Evolutionary conservation across 306 rosid species (phyloP).

Genomic region (Abrus precatorius): DNA sequence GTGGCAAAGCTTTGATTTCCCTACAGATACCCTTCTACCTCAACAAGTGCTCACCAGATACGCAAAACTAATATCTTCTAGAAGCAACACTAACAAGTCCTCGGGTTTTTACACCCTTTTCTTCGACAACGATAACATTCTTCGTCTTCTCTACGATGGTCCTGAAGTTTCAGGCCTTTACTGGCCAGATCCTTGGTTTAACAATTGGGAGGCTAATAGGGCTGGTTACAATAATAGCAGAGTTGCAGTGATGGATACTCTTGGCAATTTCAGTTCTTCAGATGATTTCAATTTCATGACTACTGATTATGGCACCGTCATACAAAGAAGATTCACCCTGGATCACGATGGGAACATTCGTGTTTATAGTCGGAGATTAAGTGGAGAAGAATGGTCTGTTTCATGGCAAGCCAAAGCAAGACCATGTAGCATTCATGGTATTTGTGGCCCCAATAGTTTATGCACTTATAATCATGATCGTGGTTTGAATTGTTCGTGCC

Average conservation of each 20-base stretch:
- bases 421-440: slow-evolving; percentile 64
- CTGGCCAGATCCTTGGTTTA: slow-evolving; percentile 65
- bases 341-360: slow-evolving; percentile 67
- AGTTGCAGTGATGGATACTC: slow-evolving; percentile 54
- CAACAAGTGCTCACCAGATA: slow-evolving; percentile 53
- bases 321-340: slow-evolving; percentile 57
- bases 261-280: slow-evolving; percentile 63
- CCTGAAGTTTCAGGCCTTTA: slow-evolving; percentile 61
- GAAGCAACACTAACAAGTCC: slow-evolving; percentile 60
- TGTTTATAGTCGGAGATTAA: slow-evolving; percentile 49
- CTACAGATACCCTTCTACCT: slow-evolving; percentile 65
- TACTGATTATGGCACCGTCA: slow-evolving; percentile 52
- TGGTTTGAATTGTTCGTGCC: slow-evolving; percentile 50
- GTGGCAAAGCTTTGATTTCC: slow-evolving; percentile 68
- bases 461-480: slow-evolving; percentile 44
- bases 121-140: slow-evolving; percentile 59
- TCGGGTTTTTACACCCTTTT: slow-evolving; percentile 61
- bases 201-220: slow-evolving; percentile 51
- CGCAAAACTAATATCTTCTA: slow-evolving; percentile 55
- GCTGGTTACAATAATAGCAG: slow-evolving; percentile 58
- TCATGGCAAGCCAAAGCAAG: slow-evolving; percentile 61
- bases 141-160: slow-evolving; percentile 64
- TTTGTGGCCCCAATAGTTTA: slow-evolving; percentile 59
- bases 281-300: slow-evolving; percentile 54
- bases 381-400: slow-evolving; percentile 49